Evolutionary conservation across 257 asterid genomes (phyloP), one percentile per base, ranked within the genome.

Genomic region (Nicotiana obtusifolia): DNA sequence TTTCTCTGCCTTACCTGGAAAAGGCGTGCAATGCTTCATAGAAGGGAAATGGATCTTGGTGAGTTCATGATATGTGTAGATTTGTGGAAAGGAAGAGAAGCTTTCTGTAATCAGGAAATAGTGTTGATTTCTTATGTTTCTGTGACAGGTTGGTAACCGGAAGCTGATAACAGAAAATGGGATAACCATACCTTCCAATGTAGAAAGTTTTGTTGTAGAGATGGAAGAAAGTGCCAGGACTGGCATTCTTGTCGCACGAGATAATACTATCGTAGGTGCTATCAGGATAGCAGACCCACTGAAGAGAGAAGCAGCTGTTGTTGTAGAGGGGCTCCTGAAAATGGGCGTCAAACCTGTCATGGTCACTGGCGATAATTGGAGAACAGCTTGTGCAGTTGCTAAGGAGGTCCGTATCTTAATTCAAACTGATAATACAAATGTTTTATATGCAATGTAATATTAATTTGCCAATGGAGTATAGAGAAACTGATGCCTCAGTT

Each of bases 361-460:
- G 98, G 99, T 96, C 71, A 96, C 99, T 13, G 99, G 98, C 84
- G 99, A 96, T 88, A 96, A 96, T 76, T 90, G 98, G 97, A 93
- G 98, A 89, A 96, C 99, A 10, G 98, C 99, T 85, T 90, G 82
- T 75, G 98, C 99, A 67, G 99, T 94, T 82, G 99, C 99, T 28
- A 94, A 89, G 86, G 97, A 94, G 99, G 99, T 95, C 56, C 59
- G 80, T 85, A 67, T 83, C 41, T 49, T 24, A 37, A 30, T 49
- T 7, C 44, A 37, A 37, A 37, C 44, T 37, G 44, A 37, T 37
- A 37, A 37, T 37, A 7, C 44, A 37, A 37, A 1, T 37, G 44
- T 37, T 7, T 7, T 37, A 37, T 37, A 37, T 49, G 16, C 78
- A 15, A 35, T 15, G 14, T 3, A 47, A 14, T 73, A 73, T 71